phyloP scores from a whole-genome alignment of 2,329 filamentous ascomycete species.

The Penicillium sp. region DNA sequence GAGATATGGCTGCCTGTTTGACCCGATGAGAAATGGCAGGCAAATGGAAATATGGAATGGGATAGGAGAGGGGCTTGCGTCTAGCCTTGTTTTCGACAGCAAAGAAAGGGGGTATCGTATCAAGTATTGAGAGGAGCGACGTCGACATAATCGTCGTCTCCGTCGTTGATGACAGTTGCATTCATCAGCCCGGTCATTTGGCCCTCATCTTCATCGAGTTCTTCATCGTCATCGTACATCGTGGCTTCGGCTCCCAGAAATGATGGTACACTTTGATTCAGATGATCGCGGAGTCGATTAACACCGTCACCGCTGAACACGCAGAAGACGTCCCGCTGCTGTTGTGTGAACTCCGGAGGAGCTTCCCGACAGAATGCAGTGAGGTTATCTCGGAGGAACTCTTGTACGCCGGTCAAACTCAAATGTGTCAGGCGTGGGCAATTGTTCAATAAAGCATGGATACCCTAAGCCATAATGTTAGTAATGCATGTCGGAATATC shows the following conservation, averaged over 20 bases:
- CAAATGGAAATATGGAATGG: constrained; percentile 9
- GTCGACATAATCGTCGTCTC: constrained; percentile 42
- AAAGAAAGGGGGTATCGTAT: constrained; percentile 34
- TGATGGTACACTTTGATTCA: constrained; percentile 54
- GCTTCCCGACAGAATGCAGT: constrained; percentile 81
- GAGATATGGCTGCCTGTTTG: constrained; percentile 21
- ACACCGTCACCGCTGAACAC: constrained; percentile 93
- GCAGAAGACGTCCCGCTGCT: constrained; percentile 93
- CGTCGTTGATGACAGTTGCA: constrained; percentile 42
- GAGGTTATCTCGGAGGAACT: constrained; percentile 81
- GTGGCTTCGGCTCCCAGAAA: constrained; percentile 38
- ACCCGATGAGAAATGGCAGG: constrained; percentile 12
- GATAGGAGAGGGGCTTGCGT: constrained; percentile 7
- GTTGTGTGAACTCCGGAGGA: constrained; percentile 86
- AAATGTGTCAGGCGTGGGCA: constrained; percentile 91
- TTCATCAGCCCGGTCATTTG: constrained; percentile 43
- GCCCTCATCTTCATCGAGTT: constrained; percentile 43
- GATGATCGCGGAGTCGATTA: constrained; percentile 67
- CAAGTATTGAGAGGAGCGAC: constrained; percentile 35
- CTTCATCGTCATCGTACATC: constrained; percentile 46
- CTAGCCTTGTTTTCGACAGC: constrained; percentile 14
- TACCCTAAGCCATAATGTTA: constrained; percentile 59
- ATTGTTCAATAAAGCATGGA: constrained; percentile 80
- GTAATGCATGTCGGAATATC: neutral
- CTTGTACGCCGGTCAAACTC: constrained; percentile 87